Percentiles rank a stretch among this genome's conserved stretches.
Conservation (phyloP, 1,284 basidiomycete genomes). For the Ceratobasidium sp. region DNA sequence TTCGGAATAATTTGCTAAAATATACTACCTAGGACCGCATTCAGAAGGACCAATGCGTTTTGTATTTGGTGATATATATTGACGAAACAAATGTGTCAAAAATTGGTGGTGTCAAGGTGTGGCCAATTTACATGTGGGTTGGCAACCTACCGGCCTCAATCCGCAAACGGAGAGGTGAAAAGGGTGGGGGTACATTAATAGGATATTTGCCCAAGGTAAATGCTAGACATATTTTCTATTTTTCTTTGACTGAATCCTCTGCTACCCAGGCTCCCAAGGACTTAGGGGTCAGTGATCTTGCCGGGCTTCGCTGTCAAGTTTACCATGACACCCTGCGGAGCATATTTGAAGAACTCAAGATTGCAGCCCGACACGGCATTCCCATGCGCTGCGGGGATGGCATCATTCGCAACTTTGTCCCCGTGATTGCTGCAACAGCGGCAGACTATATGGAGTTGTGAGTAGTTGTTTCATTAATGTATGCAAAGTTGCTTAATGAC, state of each 20-base stretch:
- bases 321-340: background rate
- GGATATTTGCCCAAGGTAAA: background rate
- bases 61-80: slow-evolving; percentile 11
- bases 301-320: background rate
- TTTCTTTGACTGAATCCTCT: too few relatives aligned
- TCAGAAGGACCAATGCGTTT: background rate
- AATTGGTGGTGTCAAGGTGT: slow-evolving; percentile 10
- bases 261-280: background rate
- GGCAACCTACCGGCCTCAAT: background rate
- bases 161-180: background rate
- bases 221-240: background rate
- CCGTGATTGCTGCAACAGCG: background rate
- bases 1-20: background rate
- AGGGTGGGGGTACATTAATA: background rate
- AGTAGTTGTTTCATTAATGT: background rate
- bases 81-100: slow-evolving; percentile 14
- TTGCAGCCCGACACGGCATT: background rate
- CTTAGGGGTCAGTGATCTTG: background rate
- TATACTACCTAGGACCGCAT: background rate
- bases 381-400: background rate
- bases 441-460: slow-evolving; percentile 14
- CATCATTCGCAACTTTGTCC: background rate
- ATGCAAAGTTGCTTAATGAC: background rate
- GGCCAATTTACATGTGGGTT: slow-evolving; percentile 6
- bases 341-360: background rate